Evolutionary conservation across 495 filamentous ascomycete genomes (phyloP), one percentile per base, ranked within the genome.

Genomic region (Tuber magnatum): DNA sequence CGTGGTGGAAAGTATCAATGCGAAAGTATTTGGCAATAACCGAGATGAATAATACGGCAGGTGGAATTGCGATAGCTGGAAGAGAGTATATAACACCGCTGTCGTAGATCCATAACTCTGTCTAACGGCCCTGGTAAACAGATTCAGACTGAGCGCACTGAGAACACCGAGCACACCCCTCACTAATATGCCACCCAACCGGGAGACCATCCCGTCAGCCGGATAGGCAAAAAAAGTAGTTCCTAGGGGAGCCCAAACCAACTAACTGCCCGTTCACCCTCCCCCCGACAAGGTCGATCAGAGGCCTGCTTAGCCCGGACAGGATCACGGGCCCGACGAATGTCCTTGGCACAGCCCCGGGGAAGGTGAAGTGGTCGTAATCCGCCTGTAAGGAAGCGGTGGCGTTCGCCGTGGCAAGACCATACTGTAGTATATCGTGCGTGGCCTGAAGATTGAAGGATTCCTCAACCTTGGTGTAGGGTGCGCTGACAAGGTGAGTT

Each of bases 381-480:
- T 89, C 83, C 35, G 83, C 82, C 3, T 83, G 85, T 41, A 91
- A 84, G 20, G 84, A 83, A 2, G 84, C 77, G n/a, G 85, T 75
- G 39, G 88, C 80, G 81, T 92, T 84, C 32, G 75, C 82, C 12
- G 84, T 87, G 0, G 94, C 91, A 43, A 94, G 88, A 2, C 93
- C 92, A 83, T 94, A 93, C 4, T 86, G 88, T 24, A 95, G 82
- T 46, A 98, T 91, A 82, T 99, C 95, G 84, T 98, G 96, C 9
- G 90, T 90, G 0, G 95, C 95, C 83, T 99, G 95, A 72, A 98
- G 89, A 80, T 97, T 97, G 88, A 99, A 99, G 0, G 94, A 97
- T 85, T 99, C 95, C 83, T 99, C 95, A 73, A 99, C 96, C 84
- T 99, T 99, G 70, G 96, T 97, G 85, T 95, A 97, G 1, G 95